These are phyloP conservation scores for Cladorrhinum samala DNA, from an alignment of 495 filamentous ascomycete species.

Conservation along the genomic window DNA sequence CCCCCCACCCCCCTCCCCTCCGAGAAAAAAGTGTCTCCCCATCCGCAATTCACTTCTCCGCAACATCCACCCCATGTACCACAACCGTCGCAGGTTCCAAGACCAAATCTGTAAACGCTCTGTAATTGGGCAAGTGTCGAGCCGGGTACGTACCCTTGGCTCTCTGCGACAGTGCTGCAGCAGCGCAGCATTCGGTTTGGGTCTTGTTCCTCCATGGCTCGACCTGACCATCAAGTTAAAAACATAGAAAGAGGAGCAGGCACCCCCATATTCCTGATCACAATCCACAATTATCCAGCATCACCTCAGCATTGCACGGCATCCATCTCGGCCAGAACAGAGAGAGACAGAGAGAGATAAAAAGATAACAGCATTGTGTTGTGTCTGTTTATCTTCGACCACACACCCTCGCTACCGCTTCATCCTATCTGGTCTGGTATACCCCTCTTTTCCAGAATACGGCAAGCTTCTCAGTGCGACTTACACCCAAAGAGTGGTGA, in stretches of 20 bases:
- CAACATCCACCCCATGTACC: constrained; percentile 28
- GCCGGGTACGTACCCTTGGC: constrained; percentile 17
- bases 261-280: constrained; percentile 15
- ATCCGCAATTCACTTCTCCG: constrained; percentile 22
- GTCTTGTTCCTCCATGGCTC: background rate
- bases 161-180: constrained; percentile 10
- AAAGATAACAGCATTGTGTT: background rate
- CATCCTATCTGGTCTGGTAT: constrained; percentile 19
- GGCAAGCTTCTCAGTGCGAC: constrained; percentile 29
- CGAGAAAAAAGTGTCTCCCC: constrained; percentile 15
- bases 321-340: constrained; percentile 1
- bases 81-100: constrained; percentile 17
- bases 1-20: constrained; percentile 13
- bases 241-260: constrained; percentile 22
- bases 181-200: constrained; percentile 1
- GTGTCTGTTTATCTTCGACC: background rate
- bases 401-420: background rate
- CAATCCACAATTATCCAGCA: constrained; percentile 21
- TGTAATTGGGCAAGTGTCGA: constrained; percentile 19
- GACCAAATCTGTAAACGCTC: constrained; percentile 1
- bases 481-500: constrained; percentile 26
- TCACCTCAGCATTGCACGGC: constrained; percentile 15
- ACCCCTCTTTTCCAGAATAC: constrained; percentile 28
- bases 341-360: background rate
- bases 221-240: constrained; percentile 26